phyloP scores from a whole-genome alignment of 495 filamentous ascomycete genomes.

The Neurospora tetrasperma region DNA sequence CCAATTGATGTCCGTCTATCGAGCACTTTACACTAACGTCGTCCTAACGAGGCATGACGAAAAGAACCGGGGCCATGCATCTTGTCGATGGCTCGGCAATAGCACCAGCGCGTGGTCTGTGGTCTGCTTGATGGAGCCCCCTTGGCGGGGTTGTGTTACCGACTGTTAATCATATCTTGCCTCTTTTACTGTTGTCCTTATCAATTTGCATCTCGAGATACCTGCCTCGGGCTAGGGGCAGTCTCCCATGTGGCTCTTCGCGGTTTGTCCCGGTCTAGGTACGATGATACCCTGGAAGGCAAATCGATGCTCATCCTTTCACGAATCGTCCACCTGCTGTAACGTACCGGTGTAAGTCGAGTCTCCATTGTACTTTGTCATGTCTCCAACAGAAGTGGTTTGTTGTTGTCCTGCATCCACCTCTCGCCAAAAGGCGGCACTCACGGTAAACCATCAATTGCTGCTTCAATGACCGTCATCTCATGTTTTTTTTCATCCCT shows the following conservation, averaged over 20 bases:
- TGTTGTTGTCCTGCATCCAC: background rate
- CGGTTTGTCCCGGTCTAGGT: background rate
- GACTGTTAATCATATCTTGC: background rate
- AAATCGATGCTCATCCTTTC: background rate
- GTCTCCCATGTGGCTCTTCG: background rate
- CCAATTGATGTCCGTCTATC: background rate
- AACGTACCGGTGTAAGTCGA: background rate
- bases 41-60: background rate
- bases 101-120: background rate
- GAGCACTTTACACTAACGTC: background rate
- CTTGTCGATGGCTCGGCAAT: background rate
- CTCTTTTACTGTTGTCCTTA: background rate
- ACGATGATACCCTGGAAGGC: background rate
- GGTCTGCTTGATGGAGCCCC: background rate
- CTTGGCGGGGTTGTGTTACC: background rate
- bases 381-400: background rate
- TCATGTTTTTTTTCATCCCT: too few species aligned
- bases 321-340: background rate
- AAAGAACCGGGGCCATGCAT: slow-evolving; percentile 1
- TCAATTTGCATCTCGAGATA: background rate
- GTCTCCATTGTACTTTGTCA: background rate
- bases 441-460: background rate
- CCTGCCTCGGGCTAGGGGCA: background rate
- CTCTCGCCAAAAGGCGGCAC: background rate
- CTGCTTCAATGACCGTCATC: too few species aligned